These are phyloP conservation scores for Testicularia cyperi DNA, from an alignment of 1,284 basidiomycete genomes.

Conservation along the genomic window DNA sequence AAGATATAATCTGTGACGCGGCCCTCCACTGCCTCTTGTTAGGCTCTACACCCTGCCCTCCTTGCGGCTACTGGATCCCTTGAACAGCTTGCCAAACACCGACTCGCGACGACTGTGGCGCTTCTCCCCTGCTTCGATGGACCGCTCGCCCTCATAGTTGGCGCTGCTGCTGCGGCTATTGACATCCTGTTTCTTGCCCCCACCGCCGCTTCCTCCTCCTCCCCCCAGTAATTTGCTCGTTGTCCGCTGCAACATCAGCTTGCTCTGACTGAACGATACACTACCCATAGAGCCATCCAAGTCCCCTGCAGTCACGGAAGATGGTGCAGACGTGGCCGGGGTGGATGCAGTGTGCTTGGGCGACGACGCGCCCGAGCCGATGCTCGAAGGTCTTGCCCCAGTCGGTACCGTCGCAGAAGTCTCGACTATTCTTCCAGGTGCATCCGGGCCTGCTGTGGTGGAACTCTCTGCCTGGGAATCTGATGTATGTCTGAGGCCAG, in stretches of 20 bases:
- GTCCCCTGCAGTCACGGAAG: conserved; percentile 1
- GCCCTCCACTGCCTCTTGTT: too few relatives aligned
- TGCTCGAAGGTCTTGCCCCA: background rate
- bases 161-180: background rate
- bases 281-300: background rate
- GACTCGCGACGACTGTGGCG: too few relatives aligned
- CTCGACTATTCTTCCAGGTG: too few relatives aligned
- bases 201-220: background rate
- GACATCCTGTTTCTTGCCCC: background rate
- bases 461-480: too few relatives aligned
- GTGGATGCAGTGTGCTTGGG: conserved; percentile 12
- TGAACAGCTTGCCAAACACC: conserved; percentile 36
- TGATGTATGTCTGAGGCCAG: too few relatives aligned
- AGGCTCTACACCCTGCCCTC: too few relatives aligned
- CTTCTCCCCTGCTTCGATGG: too few relatives aligned
- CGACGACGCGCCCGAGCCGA: background rate
- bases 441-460: too few relatives aligned
- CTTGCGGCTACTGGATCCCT: conserved; percentile 11
- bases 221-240: conserved; percentile 12
- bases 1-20: too few relatives aligned
- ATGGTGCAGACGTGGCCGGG: conserved; percentile 13
- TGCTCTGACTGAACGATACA: background rate
- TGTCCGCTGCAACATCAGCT: conserved; percentile 18
- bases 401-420: too few relatives aligned
- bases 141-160: too few relatives aligned